These are phyloP conservation scores for Nepenthes mirabilis DNA, from an alignment of 148 eudicot genomes.

Conservation along the genomic window DNA sequence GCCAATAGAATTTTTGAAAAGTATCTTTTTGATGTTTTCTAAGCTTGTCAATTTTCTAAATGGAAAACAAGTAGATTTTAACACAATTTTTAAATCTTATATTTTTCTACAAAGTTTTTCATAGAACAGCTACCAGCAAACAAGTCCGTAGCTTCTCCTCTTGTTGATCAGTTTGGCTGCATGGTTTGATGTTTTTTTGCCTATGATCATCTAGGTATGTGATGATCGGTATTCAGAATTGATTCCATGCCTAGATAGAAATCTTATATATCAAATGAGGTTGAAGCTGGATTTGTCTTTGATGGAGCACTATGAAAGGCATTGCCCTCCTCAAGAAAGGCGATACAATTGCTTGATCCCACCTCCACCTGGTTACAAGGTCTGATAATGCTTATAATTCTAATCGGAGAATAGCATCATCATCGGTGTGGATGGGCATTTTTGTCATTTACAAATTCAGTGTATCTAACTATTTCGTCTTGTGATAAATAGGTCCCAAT, in stretches of 20 bases:
- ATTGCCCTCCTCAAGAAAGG: constrained; percentile 10
- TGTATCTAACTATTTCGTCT: neutral
- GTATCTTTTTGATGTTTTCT: no score
- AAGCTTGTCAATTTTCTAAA: no score
- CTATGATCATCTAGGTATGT: constrained; percentile 4
- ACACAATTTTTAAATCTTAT: no score
- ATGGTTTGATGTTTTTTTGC: neutral
- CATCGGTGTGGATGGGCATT: neutral
- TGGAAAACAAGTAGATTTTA: no score
- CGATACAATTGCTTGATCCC: constrained; percentile 11
- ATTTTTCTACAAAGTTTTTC: no score
- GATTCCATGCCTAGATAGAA: constrained; percentile 14
- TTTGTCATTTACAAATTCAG: neutral
- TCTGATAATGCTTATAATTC: neutral
- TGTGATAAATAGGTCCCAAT: constrained; percentile 4
- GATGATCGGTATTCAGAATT: constrained; percentile 10
- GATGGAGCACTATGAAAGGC: constrained; percentile 14
- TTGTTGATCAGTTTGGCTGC: neutral
- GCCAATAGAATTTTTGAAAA: no score
- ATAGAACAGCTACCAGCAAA: no score
- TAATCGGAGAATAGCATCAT: neutral
- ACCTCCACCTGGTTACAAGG: constrained; percentile 12
- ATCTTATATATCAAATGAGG: constrained; percentile 11
- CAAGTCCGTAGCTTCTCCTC: no score
- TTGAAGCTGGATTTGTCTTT: constrained; percentile 6